Base-by-base conservation (phyloP, 2,329 filamentous ascomycete genomes). In the Arthrinium puccinioides region DNA sequence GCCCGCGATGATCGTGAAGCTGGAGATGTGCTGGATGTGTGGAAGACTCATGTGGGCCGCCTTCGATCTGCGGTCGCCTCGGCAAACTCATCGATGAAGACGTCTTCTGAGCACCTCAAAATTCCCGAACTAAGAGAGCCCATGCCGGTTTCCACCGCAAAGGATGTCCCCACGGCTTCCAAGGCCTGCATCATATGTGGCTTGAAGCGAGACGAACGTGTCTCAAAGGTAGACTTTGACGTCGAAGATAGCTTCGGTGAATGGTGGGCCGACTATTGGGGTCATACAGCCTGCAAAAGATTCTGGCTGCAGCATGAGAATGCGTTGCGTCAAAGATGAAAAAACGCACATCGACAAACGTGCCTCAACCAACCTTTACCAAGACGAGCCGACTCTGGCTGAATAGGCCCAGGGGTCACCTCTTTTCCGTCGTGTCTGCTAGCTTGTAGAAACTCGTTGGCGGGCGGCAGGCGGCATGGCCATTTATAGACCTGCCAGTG, bases 261-360 rank as follows among this genome's bases (percentile, higher is more conserved):
- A 64, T 97, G 88, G 87, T 97, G 90, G 90, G 70, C 84, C 28
- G 88, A 96, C 31, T 82, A 90, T 57, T 89, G 87, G 83, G 87
- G 83, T 0, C 84, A 89, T 60, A 67, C 76, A 44, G 75, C 77
- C 15, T 97, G 90, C 61, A 77, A 77, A 56, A 82, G 84, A 44
- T 95, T 95, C 54, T 97, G 90, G 90, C 65, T 82, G 41, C 70
- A 82, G 49, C 82, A 94, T 57, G 84, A 85, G 57, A 69, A 69
- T 37, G 69, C 70, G 40, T 64, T 95, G 46, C 75, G 78, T 45
- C 82, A 84, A 50, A 74, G 83, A 51, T 92, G 44, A 52, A 29
- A 9, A 20, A 5, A 6, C 8, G n/a, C n/a, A n/a, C n/a, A n/a
- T n/a, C n/a, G n/a, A n/a, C n/a, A n/a, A n/a, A n/a, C n/a, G n/a